Percentiles rank a stretch among this genome's conserved stretches.
Conservation (phyloP, 2,329 filamentous ascomycete genomes). For the Paecilomyces sp. region DNA sequence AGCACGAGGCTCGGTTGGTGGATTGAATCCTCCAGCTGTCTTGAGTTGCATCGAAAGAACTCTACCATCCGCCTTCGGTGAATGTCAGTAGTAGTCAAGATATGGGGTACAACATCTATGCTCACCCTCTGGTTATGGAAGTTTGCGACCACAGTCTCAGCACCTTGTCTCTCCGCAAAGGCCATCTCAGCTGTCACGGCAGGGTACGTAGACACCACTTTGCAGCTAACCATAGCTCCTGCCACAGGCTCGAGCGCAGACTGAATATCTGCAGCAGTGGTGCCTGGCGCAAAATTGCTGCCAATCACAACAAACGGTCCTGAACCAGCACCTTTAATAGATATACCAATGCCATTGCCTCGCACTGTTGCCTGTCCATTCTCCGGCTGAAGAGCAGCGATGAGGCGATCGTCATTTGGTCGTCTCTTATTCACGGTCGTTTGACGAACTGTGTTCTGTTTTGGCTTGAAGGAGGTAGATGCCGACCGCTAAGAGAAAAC, state of each 20-base stretch:
- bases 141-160: slow-evolving; percentile 53
- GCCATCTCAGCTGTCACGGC: slow-evolving; percentile 55
- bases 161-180: slow-evolving; percentile 48
- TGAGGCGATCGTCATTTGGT: slow-evolving; percentile 25
- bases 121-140: slow-evolving; percentile 58
- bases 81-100: slow-evolving; percentile 11
- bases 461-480: slow-evolving; percentile 31
- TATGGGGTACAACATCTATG: not conserved
- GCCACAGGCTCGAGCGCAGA: slow-evolving; percentile 50
- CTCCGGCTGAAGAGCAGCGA: slow-evolving; percentile 21
- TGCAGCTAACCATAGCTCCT: slow-evolving; percentile 48
- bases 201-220: slow-evolving; percentile 45
- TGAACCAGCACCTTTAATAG: slow-evolving; percentile 47
- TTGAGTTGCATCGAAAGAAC: slow-evolving; percentile 49
- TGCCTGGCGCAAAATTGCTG: slow-evolving; percentile 59
- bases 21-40: slow-evolving; percentile 7
- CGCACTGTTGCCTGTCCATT: slow-evolving; percentile 23
- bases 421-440: slow-evolving; percentile 25
- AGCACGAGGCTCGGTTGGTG: slow-evolving; percentile 5
- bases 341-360: slow-evolving; percentile 36
- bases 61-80: slow-evolving; percentile 51
- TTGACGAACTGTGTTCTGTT: slow-evolving; percentile 24
- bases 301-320: slow-evolving; percentile 53
- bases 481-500: slow-evolving; percentile 27
- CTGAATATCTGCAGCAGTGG: slow-evolving; percentile 59